Base-by-base conservation (phyloP, 306 rosid genomes). In the Quillaja saponaria region DNA sequence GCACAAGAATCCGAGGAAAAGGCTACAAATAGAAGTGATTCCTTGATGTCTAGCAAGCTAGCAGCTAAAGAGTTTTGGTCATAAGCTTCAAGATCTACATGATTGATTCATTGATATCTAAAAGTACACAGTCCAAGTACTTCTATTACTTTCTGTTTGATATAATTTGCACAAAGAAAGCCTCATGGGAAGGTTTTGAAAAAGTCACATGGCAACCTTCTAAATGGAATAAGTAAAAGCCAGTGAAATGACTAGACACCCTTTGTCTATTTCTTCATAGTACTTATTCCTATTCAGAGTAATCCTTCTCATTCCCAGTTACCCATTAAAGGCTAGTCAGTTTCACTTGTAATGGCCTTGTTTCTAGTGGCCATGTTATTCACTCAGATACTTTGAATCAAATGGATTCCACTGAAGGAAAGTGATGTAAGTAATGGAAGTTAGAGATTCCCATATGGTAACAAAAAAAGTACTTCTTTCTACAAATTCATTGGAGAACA, bases 201-300 rank as follows among this genome's bases (percentile, higher is more conserved):
- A 25, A 25, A 25, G 31, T 25, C 31, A 25, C 31, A 25, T 25
- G 31, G 4, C 31, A 25, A 25, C 2, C 31, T 25, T 25, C 3
- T 25, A 25, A 1, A 25, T n/a, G n/a, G n/a, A n/a, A n/a, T n/a
- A n/a, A n/a, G n/a, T n/a, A n/a, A n/a, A n/a, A 8, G 44, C 44
- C 44, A 20, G 57, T 73, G 74, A 78, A 17, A 48, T 64, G 83
- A 78, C 71, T 49, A 0, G 8, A 17, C 15, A 37, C 10, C 2
- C 42, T 73, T 68, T 73, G 73, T 73, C 61, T 18, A 28, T 5
- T 42, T 54, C 17, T 2, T 10, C 10, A 2, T 39, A 39, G 1
- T 39, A 1, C 10, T 39, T 39, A 39, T 39, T 39, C 44, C 13
- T 8, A 39, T 39, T 39, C 31, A 39, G 12, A 39, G 2, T 2